Conservation (phyloP, 2,329 filamentous ascomycete species). For the Clonostachys rhizophaga region DNA sequence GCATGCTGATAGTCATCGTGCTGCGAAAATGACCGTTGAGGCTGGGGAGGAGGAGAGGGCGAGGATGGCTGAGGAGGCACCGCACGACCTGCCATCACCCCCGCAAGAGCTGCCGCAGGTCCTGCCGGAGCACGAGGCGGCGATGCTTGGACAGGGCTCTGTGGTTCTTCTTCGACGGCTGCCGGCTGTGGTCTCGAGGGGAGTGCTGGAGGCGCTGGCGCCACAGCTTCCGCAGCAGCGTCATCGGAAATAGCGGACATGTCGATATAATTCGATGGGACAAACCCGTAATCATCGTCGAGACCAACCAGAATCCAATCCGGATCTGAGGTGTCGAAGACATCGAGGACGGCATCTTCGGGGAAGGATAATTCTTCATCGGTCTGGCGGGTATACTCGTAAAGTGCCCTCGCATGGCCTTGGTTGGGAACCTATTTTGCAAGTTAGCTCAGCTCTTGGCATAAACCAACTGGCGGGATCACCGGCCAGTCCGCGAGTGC, state of each 20-base stretch:
- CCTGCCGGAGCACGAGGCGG: constrained; percentile 22
- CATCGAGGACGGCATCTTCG: constrained; percentile 76
- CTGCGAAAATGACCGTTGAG: constrained; percentile 7
- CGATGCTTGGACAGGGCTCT: constrained; percentile 18
- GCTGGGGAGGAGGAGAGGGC: constrained; percentile 11
- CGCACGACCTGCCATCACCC: constrained; percentile 45
- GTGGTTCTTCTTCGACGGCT: constrained; percentile 19
- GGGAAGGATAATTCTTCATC: constrained; percentile 96
- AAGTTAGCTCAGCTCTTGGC: too few species aligned
- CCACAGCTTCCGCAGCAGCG: constrained; percentile 25
- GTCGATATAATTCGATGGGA: constrained; percentile 94
- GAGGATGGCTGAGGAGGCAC: constrained; percentile 20
- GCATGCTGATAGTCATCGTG: constrained; percentile 6
- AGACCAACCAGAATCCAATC: constrained; percentile 94
- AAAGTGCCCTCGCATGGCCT: constrained; percentile 82
- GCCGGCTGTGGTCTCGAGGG: constrained; percentile 31
- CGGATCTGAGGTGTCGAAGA: constrained; percentile 87
- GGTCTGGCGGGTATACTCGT: constrained; percentile 94
- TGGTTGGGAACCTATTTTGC: constrained; percentile 55
- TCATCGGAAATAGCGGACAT: constrained; percentile 44
- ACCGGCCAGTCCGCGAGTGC: too few species aligned
- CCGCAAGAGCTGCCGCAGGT: constrained; percentile 50
- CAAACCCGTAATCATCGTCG: constrained; percentile 86
- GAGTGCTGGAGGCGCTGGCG: constrained; percentile 31
- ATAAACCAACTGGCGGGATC: too few species aligned